Evolutionary conservation across 2,329 filamentous ascomycete species (phyloP), one percentile per base, ranked within the genome.

Genomic region (Fusarium stilboides): DNA sequence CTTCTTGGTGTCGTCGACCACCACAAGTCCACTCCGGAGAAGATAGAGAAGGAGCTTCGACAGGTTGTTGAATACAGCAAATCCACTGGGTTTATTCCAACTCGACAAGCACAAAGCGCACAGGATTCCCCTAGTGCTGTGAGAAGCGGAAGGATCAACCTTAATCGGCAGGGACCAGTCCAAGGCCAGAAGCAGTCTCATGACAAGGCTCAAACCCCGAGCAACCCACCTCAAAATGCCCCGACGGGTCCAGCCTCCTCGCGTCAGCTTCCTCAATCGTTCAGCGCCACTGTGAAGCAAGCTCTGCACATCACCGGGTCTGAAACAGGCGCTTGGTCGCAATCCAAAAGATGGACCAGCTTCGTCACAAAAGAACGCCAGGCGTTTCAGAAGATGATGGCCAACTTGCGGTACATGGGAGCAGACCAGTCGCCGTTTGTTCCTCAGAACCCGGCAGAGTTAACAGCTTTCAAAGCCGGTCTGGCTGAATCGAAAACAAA

Each of bases 261-360:
- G 12, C 68, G 63, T 14, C 46, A 61, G n/a, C 12, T 64, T 20
- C 19, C 51, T 12, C 58, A 47, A 34, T 51, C 42, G 3, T 54
- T 68, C 52, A 69, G 37, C 47, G 45, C 57, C 33, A 57, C 42
- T 14, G 28, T 53, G 19, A 69, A 68, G 31, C 49, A 50, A 17
- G 42, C 50, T 20, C 34, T 46, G 13, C 44, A 39, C 14, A 19
- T 68, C 15, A 26, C 28, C 10, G 44, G 43, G 9, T 31, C 60
- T 19, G 64, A 77, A 9, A 42, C 71, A 26, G 78, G 74, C 31
- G 72, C 74, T 20, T 81, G 80, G 80, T 76, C 79, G 15, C 78
- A 81, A 36, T 81, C 80, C 47, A 80, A 76, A 66, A 75, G 76
- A 53, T 83, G 81, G 81, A 71, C 76, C n/a, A 82, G 79, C 64